Conservation (phyloP, 2,329 filamentous ascomycete genomes). For the Cryphonectria carpinicola region DNA sequence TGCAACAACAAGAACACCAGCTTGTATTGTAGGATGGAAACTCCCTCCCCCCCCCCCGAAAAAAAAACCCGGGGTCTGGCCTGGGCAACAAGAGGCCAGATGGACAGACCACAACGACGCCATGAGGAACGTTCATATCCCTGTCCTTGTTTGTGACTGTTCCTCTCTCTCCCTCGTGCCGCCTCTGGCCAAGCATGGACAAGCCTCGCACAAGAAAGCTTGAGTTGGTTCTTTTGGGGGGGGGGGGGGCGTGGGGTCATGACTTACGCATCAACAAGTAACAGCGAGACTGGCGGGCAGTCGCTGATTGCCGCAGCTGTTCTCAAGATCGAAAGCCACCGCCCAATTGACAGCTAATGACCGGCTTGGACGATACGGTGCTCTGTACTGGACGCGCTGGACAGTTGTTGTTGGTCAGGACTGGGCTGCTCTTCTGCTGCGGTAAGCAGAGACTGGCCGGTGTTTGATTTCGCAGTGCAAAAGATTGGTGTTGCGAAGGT, state of each 20-base stretch:
- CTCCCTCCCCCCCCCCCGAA: not conserved
- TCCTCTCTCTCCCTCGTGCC: too few species aligned
- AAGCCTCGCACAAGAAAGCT: slow-evolving; percentile 9
- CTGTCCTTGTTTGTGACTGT: not conserved
- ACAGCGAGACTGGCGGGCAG: slow-evolving; percentile 17
- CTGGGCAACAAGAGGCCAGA: not conserved
- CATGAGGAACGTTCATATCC: not conserved
- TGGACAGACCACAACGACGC: not conserved
- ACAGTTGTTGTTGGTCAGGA: not conserved
- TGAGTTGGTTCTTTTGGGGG: not conserved
- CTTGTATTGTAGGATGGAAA: not conserved
- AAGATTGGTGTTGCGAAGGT: not conserved
- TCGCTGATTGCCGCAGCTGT: slow-evolving; percentile 10
- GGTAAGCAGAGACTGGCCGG: too few species aligned
- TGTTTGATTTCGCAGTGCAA: not conserved
- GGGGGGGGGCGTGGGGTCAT: not conserved
- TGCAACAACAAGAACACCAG: not conserved
- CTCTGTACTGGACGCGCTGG: not conserved
- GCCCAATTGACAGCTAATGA: not conserved
- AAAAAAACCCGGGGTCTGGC: not conserved
- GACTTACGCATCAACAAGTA: slow-evolving; percentile 29
- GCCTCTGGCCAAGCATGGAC: slow-evolving; percentile 4
- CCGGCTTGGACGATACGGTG: not conserved
- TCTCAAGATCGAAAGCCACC: not conserved
- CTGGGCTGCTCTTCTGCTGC: not conserved